Evolutionary conservation across 2,329 filamentous ascomycete species (phyloP).

Genomic region (Fusarium sp.): DNA sequence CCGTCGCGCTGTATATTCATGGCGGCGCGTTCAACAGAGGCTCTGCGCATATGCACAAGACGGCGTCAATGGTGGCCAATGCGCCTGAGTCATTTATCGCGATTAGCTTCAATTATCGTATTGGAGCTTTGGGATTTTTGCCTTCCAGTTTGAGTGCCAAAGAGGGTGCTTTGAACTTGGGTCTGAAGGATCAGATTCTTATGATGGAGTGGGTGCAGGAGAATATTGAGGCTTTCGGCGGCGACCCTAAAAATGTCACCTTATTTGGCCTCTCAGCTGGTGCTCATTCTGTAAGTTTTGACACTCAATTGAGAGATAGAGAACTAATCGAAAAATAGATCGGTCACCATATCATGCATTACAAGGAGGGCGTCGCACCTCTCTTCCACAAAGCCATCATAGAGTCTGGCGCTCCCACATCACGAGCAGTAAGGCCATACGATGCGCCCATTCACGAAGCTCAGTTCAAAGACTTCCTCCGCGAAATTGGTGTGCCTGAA

Average conservation of each 20-base stretch:
- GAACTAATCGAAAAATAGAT: constrained; percentile 58
- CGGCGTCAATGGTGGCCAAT: constrained; percentile 72
- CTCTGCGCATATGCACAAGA: constrained; percentile 67
- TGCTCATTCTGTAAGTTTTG: constrained; percentile 61
- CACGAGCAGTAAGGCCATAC: constrained; percentile 65
- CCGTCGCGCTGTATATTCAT: constrained; percentile 70
- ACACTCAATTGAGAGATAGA: rapidly evolving
- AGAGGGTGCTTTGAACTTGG: constrained; percentile 68
- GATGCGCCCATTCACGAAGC: constrained; percentile 71
- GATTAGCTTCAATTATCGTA: constrained; percentile 65
- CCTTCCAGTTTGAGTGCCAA: constrained; percentile 63
- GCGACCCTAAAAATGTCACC: constrained; percentile 62
- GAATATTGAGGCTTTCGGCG: constrained; percentile 67
- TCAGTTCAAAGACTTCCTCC: constrained; percentile 60
- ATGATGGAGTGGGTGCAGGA: constrained; percentile 68
- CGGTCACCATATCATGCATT: constrained; percentile 74
- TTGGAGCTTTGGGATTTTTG: constrained; percentile 73
- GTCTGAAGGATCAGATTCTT: constrained; percentile 65
- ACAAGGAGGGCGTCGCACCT: constrained; percentile 57
- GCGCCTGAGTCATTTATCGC: constrained; percentile 63
- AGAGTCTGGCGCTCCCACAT: constrained; percentile 68
- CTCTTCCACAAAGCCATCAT: constrained; percentile 67
- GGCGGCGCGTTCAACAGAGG: constrained; percentile 62
- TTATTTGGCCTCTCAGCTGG: constrained; percentile 58
- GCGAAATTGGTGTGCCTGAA: constrained; percentile 27